phyloP scores from a whole-genome alignment of 352 stramenopile species.

The Phytophthora macrochlamydospora region DNA sequence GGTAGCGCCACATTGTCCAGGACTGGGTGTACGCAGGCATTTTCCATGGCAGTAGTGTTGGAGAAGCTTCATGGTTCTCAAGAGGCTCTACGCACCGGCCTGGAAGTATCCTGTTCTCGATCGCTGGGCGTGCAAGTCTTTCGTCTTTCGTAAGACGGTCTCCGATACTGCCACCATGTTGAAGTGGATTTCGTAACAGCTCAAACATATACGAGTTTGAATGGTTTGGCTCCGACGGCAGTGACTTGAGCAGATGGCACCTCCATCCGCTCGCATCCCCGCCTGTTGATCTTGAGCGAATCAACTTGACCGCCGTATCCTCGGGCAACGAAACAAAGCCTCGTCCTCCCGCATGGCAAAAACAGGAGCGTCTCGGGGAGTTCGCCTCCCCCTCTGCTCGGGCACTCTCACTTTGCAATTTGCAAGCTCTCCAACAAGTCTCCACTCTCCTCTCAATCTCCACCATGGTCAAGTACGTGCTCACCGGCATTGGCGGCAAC shows the following conservation, averaged over 20 bases:
- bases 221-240: background rate
- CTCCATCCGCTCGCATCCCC: background rate
- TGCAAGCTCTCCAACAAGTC: constrained; percentile 21
- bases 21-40: background rate
- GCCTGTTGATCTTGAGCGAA: background rate
- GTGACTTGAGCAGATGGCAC: background rate
- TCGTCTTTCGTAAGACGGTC: background rate
- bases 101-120: no score
- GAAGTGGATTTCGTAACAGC: constrained; percentile 1
- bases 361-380: background rate
- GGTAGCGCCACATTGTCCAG: constrained; percentile 3
- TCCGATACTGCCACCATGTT: background rate
- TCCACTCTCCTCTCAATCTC: background rate
- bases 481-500: constrained; percentile 31
- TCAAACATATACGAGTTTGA: constrained; percentile 1
- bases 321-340: background rate
- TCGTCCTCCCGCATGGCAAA: background rate
- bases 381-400: background rate
- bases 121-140: background rate
- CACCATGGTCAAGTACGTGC: constrained; percentile 38
- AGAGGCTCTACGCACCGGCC: no score
- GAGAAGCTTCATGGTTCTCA: background rate
- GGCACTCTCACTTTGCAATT: constrained; percentile 17
- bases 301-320: no score
- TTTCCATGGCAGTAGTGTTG: background rate